Conservation (phyloP, 1,139 yeast genomes). For the Pneumocystis sp. region DNA sequence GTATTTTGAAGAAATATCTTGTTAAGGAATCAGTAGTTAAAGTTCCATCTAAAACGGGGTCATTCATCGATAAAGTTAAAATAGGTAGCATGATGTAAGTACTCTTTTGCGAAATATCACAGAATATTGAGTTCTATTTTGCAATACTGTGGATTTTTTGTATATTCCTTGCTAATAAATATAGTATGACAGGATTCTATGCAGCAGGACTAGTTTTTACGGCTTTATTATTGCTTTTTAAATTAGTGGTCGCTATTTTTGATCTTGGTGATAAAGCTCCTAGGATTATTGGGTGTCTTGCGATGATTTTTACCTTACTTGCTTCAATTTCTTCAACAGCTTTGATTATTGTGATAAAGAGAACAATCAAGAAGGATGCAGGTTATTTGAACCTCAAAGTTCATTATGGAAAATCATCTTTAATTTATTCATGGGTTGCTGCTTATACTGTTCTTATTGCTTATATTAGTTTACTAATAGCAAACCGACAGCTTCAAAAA, state of each 20-base stretch:
- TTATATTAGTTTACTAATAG: not conserved
- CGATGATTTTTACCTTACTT: not conserved
- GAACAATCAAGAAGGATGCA: not conserved
- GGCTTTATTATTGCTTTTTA: not conserved
- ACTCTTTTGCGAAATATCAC: not conserved
- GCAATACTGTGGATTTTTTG: no score
- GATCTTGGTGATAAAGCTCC: not conserved
- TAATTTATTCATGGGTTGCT: not conserved
- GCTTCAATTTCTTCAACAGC: not conserved
- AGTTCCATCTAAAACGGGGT: not conserved
- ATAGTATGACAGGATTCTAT: not conserved
- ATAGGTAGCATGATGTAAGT: not conserved
- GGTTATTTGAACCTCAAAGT: not conserved
- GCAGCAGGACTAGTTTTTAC: not conserved
- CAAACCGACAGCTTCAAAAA: not conserved
- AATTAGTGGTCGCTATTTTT: not conserved
- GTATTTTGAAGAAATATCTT: not conserved
- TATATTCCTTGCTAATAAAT: not conserved
- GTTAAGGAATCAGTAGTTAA: not conserved
- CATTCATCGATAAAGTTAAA: not conserved
- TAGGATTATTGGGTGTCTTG: not conserved
- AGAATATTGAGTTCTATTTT: not conserved
- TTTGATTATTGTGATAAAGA: not conserved
- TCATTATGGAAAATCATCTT: not conserved
- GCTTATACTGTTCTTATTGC: not conserved